phyloP scores from a whole-genome alignment of 768 basidiomycete genomes.

The Amyloporia xantha region DNA sequence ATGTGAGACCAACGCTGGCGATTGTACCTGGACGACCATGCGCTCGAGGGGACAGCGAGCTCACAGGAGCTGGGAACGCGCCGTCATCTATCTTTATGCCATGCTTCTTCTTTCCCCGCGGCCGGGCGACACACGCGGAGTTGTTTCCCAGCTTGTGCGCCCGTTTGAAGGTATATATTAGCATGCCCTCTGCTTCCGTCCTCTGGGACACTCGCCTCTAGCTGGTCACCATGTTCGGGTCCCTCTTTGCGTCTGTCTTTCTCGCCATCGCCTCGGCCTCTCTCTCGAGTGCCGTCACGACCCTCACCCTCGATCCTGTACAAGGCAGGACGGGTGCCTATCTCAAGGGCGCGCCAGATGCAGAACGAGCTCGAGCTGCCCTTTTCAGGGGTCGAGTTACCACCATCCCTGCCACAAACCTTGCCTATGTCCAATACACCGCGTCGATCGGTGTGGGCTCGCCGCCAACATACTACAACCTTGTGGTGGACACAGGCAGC shows the following conservation, averaged over 20 bases:
- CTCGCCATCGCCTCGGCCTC: background rate
- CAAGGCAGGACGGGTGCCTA: conserved; percentile 1
- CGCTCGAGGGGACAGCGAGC: too few relatives aligned
- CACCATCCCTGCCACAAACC: conserved; percentile 4
- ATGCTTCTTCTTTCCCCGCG: too few relatives aligned
- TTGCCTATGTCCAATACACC: conserved; percentile 6
- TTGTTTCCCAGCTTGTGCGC: too few relatives aligned
- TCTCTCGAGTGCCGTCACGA: background rate
- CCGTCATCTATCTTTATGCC: too few relatives aligned
- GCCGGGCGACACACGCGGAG: too few relatives aligned
- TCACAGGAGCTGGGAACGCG: too few relatives aligned
- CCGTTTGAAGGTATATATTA: too few relatives aligned
- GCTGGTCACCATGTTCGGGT: conserved; percentile 1
- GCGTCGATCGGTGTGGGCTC: conserved; percentile 19
- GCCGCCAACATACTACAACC: conserved; percentile 26
- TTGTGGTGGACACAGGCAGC: conserved; percentile 52
- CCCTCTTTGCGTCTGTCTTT: background rate
- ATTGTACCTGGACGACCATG: too few relatives aligned
- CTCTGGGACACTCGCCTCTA: too few relatives aligned
- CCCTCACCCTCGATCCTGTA: conserved; percentile 1
- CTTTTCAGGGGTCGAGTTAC: background rate
- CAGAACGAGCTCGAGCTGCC: background rate
- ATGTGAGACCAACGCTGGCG: too few relatives aligned
- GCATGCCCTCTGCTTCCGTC: too few relatives aligned
- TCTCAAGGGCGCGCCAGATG: background rate